These are phyloP conservation scores for Lyophyllum shimeji DNA, from an alignment of 768 basidiomycete genomes.

Conservation along the genomic window DNA sequence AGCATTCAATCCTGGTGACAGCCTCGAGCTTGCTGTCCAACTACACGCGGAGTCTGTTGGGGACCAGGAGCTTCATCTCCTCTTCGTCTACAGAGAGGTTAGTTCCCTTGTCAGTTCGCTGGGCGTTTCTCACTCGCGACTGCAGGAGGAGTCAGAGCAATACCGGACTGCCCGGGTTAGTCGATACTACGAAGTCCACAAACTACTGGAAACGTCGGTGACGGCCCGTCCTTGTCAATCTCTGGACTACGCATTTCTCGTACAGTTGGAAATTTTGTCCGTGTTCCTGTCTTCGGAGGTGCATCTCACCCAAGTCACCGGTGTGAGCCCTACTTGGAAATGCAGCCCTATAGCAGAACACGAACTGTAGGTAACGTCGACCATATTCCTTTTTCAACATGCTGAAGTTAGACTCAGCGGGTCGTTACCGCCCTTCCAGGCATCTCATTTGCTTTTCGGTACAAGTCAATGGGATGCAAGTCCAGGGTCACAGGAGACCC, in stretches of 20 bases:
- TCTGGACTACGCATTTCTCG: conserved; percentile 45
- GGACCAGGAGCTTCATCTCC: conserved; percentile 50
- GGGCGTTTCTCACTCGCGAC: neutral
- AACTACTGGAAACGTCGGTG: conserved; percentile 54
- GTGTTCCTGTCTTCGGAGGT: conserved; percentile 38
- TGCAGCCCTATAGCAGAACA: conserved; percentile 39
- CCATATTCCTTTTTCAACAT: conserved; percentile 8
- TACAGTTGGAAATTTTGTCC: conserved; percentile 61
- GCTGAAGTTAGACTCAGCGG: conserved; percentile 31
- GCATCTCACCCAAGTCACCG: conserved; percentile 55
- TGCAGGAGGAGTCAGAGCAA: conserved; percentile 44
- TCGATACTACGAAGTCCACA: conserved; percentile 57
- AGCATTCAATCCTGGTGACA: conserved; percentile 47
- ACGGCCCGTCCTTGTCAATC: conserved; percentile 51
- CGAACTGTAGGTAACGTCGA: conserved; percentile 40
- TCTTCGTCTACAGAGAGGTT: conserved; percentile 67
- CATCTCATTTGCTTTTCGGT: conserved; percentile 43
- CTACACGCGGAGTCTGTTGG: conserved; percentile 52
- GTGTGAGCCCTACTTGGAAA: conserved; percentile 71
- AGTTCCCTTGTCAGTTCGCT: conserved; percentile 1
- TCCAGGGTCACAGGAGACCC: conserved; percentile 39
- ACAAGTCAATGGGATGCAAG: conserved; percentile 37
- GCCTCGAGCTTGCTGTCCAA: conserved; percentile 48
- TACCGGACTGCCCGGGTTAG: conserved; percentile 60
- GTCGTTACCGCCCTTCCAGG: conserved; percentile 46